Evolutionary conservation across 179 eudicot species (phyloP), one percentile per base, ranked within the genome.

Genomic region (Pouteria campechiana): DNA sequence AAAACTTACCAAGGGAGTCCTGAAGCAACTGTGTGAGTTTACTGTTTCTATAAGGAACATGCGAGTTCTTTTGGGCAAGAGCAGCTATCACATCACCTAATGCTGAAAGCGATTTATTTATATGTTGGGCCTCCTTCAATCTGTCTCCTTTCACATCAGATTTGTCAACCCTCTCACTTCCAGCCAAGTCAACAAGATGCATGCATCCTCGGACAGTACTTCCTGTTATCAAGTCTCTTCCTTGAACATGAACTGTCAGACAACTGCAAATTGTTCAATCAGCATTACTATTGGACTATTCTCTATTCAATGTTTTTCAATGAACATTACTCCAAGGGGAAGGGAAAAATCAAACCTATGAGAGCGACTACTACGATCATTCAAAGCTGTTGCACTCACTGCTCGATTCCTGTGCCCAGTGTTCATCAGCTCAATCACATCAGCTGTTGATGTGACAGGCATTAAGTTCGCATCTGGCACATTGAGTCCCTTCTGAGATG

Each of bases 281-380:
- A 38, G 44, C 32, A 29, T 11, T 20, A 36, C 15, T 25, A 9
- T 13, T 42, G 14, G 14, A 22, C 3, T 17, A 12, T 44, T 1
- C 22, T 37, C 41, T 7, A 31, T 21, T 22, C 29, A 30, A 35
- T 5, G 5, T 6, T 32, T 23, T 22, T 46, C 42, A 16, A 32
- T 10, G 9, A 22, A 39, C 4, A 11, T 7, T 7, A 12, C 14
- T 17, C 17, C n/a, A 14, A 34, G 17, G 21, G 4, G 19, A 32
- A 15, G 21, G 4, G 19, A 32, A 15, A 27, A 37, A 37, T 1
- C 32, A 21, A 51, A 85, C 98, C 98, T 90, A 55, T 90, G 98
- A 64, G 98, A 90, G 39, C 98, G 98, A 69, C 98, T 90, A 39
- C 98, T 90, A 17, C 96, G 81, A 54, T 90, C 98, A 55, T 90